phyloP scores from a whole-genome alignment of 2,329 filamentous ascomycete species.

The Ophiocordyceps unilateralis region DNA sequence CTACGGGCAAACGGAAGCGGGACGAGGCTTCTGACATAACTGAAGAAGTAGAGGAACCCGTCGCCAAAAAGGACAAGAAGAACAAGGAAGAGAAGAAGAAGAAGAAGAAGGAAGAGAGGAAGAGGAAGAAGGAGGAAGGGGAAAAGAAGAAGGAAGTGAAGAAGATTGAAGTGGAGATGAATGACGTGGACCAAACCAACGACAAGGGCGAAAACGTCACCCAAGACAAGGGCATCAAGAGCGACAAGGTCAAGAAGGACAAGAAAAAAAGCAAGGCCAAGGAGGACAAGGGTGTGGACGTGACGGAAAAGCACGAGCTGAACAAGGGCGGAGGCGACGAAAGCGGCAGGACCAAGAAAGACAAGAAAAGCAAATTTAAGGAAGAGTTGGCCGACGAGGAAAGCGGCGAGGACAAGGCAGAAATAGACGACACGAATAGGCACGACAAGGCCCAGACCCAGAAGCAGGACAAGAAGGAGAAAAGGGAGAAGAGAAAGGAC shows the following conservation, averaged over 20 bases:
- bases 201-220: background rate
- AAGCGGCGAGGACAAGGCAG: background rate
- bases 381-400: background rate
- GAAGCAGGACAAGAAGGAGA: slow-evolving; percentile 4
- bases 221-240: background rate
- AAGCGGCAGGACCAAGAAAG: background rate
- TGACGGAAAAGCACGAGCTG: background rate
- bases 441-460: slow-evolving; percentile 1
- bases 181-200: background rate
- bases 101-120: slow-evolving; percentile 6
- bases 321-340: background rate
- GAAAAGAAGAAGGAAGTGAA: slow-evolving; percentile 5
- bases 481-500: slow-evolving; percentile 6
- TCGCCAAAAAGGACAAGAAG: slow-evolving; percentile 8
- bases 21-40: slow-evolving; percentile 7
- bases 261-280: slow-evolving; percentile 6
- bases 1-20: slow-evolving; percentile 19
- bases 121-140: slow-evolving; percentile 5
- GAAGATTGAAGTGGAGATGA: background rate
- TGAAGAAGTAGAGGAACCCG: slow-evolving; percentile 3
- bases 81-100: slow-evolving; percentile 6
- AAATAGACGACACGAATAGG: slow-evolving; percentile 9
- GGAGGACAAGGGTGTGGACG: background rate
- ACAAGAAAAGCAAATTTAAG: background rate
- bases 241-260: slow-evolving; percentile 2